Percentiles rank a stretch among this genome's conserved stretches.
Evolutionary conservation across 1,139 yeast genomes (phyloP).

Genomic region (Casaregolazyma lundiana): DNA sequence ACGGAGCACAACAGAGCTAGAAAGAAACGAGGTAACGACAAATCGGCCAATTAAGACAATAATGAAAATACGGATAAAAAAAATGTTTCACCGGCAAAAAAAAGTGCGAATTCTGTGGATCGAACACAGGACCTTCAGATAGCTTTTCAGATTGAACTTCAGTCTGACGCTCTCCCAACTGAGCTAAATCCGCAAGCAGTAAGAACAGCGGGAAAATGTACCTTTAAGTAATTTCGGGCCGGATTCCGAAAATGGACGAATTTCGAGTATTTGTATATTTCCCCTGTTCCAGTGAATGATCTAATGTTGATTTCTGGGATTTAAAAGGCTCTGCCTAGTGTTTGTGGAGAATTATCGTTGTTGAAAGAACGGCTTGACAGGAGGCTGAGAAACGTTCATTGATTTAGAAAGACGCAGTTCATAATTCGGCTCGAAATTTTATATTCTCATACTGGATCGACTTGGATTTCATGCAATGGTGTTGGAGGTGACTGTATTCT

Average conservation of each 20-base stretch:
- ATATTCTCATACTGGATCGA: too few relatives aligned
- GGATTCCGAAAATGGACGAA: not conserved
- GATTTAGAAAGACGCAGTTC: too few relatives aligned
- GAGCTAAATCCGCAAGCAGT: slow-evolving; percentile 62
- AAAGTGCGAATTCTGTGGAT: slow-evolving; percentile 81
- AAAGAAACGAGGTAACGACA: not conserved
- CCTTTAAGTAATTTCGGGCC: not conserved
- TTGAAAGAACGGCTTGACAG: too few relatives aligned
- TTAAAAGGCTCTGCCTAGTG: too few relatives aligned
- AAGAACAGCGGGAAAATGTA: not conserved
- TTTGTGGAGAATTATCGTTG: too few relatives aligned
- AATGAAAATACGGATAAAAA: not conserved
- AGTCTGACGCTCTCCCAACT: slow-evolving; percentile 89
- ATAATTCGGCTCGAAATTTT: too few relatives aligned
- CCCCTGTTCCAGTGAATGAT: too few relatives aligned
- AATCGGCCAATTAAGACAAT: not conserved
- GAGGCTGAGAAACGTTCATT: too few relatives aligned
- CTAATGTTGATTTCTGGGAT: too few relatives aligned
- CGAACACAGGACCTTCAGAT: slow-evolving; percentile 94
- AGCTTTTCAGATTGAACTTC: slow-evolving; percentile 39
- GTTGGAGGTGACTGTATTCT: too few relatives aligned
- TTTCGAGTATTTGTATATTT: not conserved
- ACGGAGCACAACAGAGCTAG: too few relatives aligned
- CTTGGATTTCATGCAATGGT: too few relatives aligned
- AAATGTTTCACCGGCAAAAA: slow-evolving; percentile 15